Base-by-base conservation (phyloP, 768 basidiomycete species). In the Mycena venus region DNA sequence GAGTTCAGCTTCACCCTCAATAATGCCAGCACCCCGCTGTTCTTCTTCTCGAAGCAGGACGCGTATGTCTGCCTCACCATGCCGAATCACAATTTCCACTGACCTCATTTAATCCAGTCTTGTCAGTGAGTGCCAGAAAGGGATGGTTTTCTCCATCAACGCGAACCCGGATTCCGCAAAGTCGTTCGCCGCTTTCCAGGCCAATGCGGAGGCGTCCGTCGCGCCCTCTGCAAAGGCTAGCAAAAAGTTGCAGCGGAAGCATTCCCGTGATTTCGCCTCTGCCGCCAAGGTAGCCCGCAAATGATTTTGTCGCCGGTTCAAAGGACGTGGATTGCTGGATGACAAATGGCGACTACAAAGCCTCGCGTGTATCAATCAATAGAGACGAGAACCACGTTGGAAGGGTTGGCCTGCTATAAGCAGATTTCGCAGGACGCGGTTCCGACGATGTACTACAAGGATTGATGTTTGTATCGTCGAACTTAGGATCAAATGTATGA, bases 1-100 rank as follows among this genome's bases (percentile, higher is more conserved):
- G 75, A 84, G 36, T 90, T 84, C 84, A 87, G 80, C 62, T 82
- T 90, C 83, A 87, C 85, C 38, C 75, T 91, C 70, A 81, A 82
- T 36, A 83, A 89, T 77, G 81, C 84, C n/a, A 82, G 84, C 23
- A 77, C 83, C 3, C 90, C 91, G 21, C 80, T 91, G 27, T 92
- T 91, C 90, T 91, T 92, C 86, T 91, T 85, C 86, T 92, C 64
- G 5, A 55, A 55, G 29, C 53, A 55, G 49, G 8, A 47, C n/a
- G 25, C 14, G 51, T 53, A 53, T 29, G 51, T 15, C 25, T 53
- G 4, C 19, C 51, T 27, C 6, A 11, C 14, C 27, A 9, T 53
- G 25, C 27, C 51, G 27, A 53, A 53, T 29, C 0, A 29, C 19
- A 17, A 15, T 14, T 7, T 53, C 23, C 47, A 53, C 15, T 27